Evolutionary conservation across 805 yeast species (phyloP).

Genomic region (Saccharomycopsis fodiens): DNA sequence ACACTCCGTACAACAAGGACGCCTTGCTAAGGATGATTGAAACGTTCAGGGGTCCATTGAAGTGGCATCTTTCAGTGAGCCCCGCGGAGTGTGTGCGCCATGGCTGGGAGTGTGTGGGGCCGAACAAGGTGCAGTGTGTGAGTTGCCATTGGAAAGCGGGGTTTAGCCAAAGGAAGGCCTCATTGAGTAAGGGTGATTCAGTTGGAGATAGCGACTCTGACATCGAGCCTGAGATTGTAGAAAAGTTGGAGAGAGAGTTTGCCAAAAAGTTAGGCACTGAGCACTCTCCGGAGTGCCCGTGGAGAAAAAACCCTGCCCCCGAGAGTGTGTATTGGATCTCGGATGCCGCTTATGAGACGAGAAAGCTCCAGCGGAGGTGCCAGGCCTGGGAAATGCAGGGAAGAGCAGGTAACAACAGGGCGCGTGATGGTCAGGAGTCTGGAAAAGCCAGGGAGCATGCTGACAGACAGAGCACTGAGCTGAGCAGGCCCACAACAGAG

Average conservation of each 20-base stretch:
- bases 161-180: too few relatives aligned
- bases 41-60: background rate
- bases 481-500: background rate
- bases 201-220: too few relatives aligned
- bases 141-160: conserved; percentile 4
- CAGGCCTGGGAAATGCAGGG: background rate
- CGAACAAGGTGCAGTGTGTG: conserved; percentile 2
- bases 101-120: conserved; percentile 6
- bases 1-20: background rate
- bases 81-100: conserved; percentile 5
- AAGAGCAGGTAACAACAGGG: background rate
- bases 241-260: background rate
- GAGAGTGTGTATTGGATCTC: background rate
- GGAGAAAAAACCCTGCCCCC: background rate
- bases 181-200: too few relatives aligned
- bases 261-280: background rate
- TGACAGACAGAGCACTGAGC: background rate
- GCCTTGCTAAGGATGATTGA: background rate
- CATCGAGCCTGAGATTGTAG: background rate
- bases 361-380: background rate
- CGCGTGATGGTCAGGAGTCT: background rate
- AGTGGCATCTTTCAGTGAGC: background rate
- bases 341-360: background rate
- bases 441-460: background rate
- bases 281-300: background rate